These are phyloP conservation scores for Neurospora sp. DNA, from an alignment of 495 filamentous ascomycete species.

Conservation along the genomic window DNA sequence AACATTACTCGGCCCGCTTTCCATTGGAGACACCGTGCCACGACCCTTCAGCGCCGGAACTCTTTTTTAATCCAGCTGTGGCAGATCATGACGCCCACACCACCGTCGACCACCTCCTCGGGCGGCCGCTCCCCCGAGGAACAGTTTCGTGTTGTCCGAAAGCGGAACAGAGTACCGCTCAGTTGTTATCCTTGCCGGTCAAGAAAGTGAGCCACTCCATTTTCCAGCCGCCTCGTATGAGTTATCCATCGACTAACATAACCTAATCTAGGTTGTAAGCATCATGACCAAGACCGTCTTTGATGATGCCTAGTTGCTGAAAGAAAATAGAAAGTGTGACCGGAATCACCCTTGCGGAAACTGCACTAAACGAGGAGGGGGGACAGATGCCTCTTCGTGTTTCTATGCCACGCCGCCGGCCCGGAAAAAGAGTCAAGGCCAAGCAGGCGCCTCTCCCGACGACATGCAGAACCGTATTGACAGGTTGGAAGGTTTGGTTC, in stretches of 20 bases:
- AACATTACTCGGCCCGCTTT: neutral
- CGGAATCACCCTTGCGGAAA: conserved; percentile 89
- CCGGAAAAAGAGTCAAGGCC: conserved; percentile 66
- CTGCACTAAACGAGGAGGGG: conserved; percentile 65
- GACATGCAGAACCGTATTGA: conserved; percentile 99
- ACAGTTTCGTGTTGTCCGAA: conserved; percentile 81
- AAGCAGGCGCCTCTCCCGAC: conserved; percentile 60
- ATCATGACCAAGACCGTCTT: conserved; percentile 2
- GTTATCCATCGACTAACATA: conserved; percentile 12
- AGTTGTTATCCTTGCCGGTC: conserved; percentile 90
- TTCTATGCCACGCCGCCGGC: conserved; percentile 74
- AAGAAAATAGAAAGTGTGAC: conserved; percentile 65
- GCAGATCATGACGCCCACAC: conserved; percentile 72
- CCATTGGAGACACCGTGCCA: neutral
- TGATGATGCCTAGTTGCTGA: neutral
- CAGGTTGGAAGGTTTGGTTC: conserved; percentile 84
- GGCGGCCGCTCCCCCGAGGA: conserved; percentile 72
- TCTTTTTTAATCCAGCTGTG: neutral
- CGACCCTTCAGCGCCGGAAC: neutral
- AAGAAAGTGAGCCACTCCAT: conserved; percentile 63
- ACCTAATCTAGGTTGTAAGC: conserved; percentile 23
- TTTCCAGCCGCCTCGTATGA: conserved; percentile 3
- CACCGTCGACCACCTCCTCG: conserved; percentile 75
- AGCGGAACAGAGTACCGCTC: conserved; percentile 87
- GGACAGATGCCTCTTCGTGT: conserved; percentile 69